Conservation (phyloP, 495 filamentous ascomycete species). For the Tricharina praecox region DNA sequence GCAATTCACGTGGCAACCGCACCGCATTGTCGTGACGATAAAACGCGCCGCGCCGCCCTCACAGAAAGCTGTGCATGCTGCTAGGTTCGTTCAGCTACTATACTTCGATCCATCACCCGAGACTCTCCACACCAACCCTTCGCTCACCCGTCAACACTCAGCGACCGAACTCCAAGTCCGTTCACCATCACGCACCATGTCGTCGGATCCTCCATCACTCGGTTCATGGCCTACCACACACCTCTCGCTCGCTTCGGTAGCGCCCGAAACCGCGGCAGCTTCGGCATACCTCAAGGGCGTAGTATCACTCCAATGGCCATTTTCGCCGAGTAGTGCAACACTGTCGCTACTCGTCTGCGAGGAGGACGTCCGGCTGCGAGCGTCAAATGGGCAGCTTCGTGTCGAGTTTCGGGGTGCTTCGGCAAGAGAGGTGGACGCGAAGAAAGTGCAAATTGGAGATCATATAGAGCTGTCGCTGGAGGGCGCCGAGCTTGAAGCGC, state of each 20-base stretch:
- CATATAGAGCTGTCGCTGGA: conserved; percentile 49
- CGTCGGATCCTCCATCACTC: no score
- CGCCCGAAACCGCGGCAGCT: conserved; percentile 1
- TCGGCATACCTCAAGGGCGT: conserved; percentile 39
- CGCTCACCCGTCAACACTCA: no score
- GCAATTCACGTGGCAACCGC: no score
- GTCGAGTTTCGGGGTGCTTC: conserved; percentile 55
- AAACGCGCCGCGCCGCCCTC: no score
- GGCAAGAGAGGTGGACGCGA: conserved; percentile 50
- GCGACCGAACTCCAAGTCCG: no score
- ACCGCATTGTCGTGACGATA: no score
- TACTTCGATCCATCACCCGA: no score
- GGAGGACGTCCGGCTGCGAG: conserved; percentile 69
- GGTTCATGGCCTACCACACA: conserved; percentile 14
- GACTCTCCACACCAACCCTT: no score
- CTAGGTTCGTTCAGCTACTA: no score
- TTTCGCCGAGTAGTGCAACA: conserved; percentile 53
- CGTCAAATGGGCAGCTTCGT: conserved; percentile 63
- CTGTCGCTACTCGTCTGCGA: conserved; percentile 68
- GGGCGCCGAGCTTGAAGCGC: conserved; percentile 39
- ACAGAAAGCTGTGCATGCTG: no score
- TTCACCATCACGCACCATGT: no score
- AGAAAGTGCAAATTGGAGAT: conserved; percentile 59
- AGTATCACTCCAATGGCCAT: conserved; percentile 82
- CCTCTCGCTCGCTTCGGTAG: conserved; percentile 18